phyloP scores from a whole-genome alignment of 257 asterid species.

The Solanum appendiculatum region DNA sequence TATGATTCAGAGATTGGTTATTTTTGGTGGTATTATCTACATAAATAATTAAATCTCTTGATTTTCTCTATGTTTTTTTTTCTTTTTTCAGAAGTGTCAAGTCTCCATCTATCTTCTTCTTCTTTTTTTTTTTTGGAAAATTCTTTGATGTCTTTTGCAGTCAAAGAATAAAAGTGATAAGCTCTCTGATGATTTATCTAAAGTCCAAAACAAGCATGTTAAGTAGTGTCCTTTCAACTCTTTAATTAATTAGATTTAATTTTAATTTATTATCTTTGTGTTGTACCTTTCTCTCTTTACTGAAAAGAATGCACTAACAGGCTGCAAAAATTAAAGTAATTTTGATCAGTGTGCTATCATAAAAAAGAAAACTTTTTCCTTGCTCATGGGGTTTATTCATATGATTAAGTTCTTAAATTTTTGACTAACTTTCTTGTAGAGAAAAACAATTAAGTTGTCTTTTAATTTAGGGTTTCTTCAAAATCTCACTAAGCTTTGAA shows the following conservation, averaged over 20 bases:
- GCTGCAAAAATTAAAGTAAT: neutral
- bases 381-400: neutral
- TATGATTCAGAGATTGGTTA: neutral
- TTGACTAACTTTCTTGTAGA: neutral
- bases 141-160: conserved; percentile 20
- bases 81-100: conserved; percentile 30
- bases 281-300: conserved; percentile 1
- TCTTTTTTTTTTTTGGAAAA: conserved; percentile 8
- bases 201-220: neutral
- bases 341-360: neutral
- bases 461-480: neutral
- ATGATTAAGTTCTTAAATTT: neutral
- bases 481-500: neutral
- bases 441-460: neutral
- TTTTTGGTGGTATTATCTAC: neutral
- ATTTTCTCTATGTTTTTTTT: neutral
- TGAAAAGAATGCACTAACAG: conserved; percentile 3
- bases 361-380: neutral
- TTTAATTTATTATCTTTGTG: neutral
- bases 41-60: neutral
- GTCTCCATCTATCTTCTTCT: conserved; percentile 44
- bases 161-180: conserved; percentile 31
- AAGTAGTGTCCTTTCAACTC: neutral
- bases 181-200: neutral
- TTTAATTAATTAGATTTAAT: neutral